A percentile compares a stretch with the other conserved stretches of the same genome.
Conservation (phyloP, 169 alveolate genomes). For the Cyclospora cayetanensis region DNA sequence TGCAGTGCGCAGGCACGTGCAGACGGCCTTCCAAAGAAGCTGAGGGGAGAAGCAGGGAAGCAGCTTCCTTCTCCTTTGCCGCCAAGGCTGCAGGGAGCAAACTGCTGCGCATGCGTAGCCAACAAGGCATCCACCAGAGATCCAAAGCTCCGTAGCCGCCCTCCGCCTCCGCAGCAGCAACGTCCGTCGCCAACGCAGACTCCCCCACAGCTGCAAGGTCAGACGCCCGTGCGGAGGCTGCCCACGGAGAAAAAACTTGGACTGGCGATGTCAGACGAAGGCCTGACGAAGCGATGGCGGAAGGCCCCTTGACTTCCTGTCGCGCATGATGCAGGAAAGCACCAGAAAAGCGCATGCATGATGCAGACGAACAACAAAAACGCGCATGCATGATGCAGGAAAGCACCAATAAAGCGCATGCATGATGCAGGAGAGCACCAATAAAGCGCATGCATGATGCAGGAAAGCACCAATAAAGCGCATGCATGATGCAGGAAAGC, state of each 20-base stretch:
- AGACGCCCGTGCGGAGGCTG: not conserved
- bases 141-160: not conserved
- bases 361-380: too few species aligned
- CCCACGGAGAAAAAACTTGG: too few species aligned
- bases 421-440: too few species aligned
- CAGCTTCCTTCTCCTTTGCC: not conserved
- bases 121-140: not conserved
- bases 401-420: too few species aligned
- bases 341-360: too few species aligned
- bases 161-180: slow-evolving; percentile 17
- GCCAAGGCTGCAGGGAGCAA: slow-evolving; percentile 30
- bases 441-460: too few species aligned
- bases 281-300: not conserved
- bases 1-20: not conserved
- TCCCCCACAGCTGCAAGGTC: not conserved
- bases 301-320: not conserved
- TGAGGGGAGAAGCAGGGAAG: slow-evolving; percentile 2
- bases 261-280: not conserved
- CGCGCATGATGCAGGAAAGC: too few species aligned
- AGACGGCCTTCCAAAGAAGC: not conserved
- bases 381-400: too few species aligned
- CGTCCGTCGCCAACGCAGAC: slow-evolving; percentile 1
- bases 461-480: too few species aligned
- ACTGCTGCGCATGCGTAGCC: slow-evolving; percentile 7
- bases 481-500: too few species aligned